These are phyloP conservation scores for Saccharomyces kudriavzevii DNA, from an alignment of 805 yeast species.

Conservation along the genomic window DNA sequence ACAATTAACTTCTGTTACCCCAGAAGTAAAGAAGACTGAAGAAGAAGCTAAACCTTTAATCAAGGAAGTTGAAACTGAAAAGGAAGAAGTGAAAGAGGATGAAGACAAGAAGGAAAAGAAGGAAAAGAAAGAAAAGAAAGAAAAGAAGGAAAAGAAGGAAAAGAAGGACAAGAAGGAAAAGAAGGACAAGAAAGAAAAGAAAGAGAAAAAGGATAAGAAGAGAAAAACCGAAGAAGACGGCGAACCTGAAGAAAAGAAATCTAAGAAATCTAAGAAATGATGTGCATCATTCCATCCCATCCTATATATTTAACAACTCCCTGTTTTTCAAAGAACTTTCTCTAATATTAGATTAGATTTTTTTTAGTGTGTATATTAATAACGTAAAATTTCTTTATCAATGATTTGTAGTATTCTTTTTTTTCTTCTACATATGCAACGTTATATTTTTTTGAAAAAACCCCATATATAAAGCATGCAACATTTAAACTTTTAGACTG, in stretches of 20 bases:
- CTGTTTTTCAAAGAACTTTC: background rate
- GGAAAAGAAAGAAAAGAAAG: slow-evolving; percentile 55
- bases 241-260: slow-evolving; percentile 28
- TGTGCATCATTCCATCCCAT: background rate
- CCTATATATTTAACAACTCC: background rate
- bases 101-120: slow-evolving; percentile 44
- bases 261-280: slow-evolving; percentile 39
- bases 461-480: background rate
- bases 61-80: slow-evolving; percentile 30
- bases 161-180: slow-evolving; percentile 46
- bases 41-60: slow-evolving; percentile 44
- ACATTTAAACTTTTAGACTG: background rate
- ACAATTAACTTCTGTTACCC: slow-evolving; percentile 33
- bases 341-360: background rate
- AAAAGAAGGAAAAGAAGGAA: slow-evolving; percentile 47
- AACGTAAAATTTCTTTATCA: background rate
- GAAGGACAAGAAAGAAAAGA: slow-evolving; percentile 30
- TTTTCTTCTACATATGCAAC: background rate
- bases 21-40: slow-evolving; percentile 18
- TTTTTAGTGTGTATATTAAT: background rate
- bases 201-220: slow-evolving; percentile 35
- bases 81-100: slow-evolving; percentile 38
- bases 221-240: slow-evolving; percentile 29
- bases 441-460: background rate
- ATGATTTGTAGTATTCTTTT: background rate